Conservation (phyloP, 169 alveolate species). For the Plasmodium sp. region DNA sequence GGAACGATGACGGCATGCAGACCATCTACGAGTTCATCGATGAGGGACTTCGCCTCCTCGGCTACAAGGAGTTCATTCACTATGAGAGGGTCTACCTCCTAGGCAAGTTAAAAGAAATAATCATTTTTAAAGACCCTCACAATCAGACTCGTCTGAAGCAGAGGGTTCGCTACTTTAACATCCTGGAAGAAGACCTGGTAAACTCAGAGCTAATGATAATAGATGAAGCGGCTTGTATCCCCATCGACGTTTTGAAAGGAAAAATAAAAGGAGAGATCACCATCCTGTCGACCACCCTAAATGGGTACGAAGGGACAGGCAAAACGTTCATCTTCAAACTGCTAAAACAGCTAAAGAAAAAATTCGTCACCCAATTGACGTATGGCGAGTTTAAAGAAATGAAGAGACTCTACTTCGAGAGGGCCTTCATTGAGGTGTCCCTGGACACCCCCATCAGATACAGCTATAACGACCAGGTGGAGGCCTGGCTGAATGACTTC, state of each 20-base stretch:
- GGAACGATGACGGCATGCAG: slow-evolving; percentile 97
- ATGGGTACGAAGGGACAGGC: slow-evolving; percentile 99
- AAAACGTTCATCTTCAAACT: slow-evolving; percentile 97
- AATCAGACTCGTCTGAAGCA: slow-evolving; percentile 75
- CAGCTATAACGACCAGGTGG: slow-evolving; percentile 97
- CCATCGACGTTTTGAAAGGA: slow-evolving; percentile 96
- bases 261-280: slow-evolving; percentile 95
- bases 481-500: slow-evolving; percentile 97
- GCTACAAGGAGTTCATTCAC: slow-evolving; percentile 93
- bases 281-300: slow-evolving; percentile 97
- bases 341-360: slow-evolving; percentile 89
- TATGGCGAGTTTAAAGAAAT: slow-evolving; percentile 42
- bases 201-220: slow-evolving; percentile 96
- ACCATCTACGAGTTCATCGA: slow-evolving; percentile 98
- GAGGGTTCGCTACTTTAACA: slow-evolving; percentile 71
- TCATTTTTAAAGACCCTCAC: slow-evolving; percentile 6
- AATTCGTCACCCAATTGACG: slow-evolving; percentile 66
- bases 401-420: slow-evolving; percentile 41
- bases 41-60: slow-evolving; percentile 94
- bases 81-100: slow-evolving; percentile 85
- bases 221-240: slow-evolving; percentile 99
- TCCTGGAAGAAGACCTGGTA: slow-evolving; percentile 68
- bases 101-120: slow-evolving; percentile 75
- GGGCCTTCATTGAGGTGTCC: slow-evolving; percentile 49
- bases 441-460: slow-evolving; percentile 98